Conservation (phyloP, 768 basidiomycete species). For the Amanita exitialis region DNA sequence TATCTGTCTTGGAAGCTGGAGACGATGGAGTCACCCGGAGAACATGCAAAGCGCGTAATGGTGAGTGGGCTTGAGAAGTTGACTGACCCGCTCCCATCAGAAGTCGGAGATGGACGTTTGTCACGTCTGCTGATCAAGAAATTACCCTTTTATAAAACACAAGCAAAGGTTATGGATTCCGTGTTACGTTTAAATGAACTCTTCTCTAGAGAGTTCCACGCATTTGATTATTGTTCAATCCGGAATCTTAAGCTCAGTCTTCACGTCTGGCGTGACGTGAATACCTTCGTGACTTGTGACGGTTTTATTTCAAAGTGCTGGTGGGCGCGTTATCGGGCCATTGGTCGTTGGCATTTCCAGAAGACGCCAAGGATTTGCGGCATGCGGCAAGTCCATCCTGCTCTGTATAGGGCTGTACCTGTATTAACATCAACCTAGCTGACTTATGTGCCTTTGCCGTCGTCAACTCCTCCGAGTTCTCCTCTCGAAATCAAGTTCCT, state of each 20-base stretch:
- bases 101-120: neutral
- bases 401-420: neutral
- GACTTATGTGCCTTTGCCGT: conserved; percentile 74
- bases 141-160: too few species aligned
- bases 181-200: too few species aligned
- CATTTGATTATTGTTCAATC: too few species aligned
- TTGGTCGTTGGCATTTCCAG: neutral
- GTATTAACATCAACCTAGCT: conserved; percentile 21
- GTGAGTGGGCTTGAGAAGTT: conserved; percentile 38
- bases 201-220: too few species aligned
- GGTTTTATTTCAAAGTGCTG: neutral
- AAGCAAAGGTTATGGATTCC: too few species aligned
- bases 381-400: conserved; percentile 38
- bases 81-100: conserved; percentile 73
- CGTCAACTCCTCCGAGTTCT: conserved; percentile 40
- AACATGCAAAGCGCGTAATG: conserved; percentile 70
- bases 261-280: too few species aligned
- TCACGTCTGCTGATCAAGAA: neutral
- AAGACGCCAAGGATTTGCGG: conserved; percentile 27
- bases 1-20: conserved; percentile 76
- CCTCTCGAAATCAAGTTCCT: conserved; percentile 19
- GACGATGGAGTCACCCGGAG: conserved; percentile 83
- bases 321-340: too few species aligned
- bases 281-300: neutral
- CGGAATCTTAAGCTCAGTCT: too few species aligned